phyloP scores from a whole-genome alignment of 164 flowering plant genomes.

The Liriodendron chinense region DNA sequence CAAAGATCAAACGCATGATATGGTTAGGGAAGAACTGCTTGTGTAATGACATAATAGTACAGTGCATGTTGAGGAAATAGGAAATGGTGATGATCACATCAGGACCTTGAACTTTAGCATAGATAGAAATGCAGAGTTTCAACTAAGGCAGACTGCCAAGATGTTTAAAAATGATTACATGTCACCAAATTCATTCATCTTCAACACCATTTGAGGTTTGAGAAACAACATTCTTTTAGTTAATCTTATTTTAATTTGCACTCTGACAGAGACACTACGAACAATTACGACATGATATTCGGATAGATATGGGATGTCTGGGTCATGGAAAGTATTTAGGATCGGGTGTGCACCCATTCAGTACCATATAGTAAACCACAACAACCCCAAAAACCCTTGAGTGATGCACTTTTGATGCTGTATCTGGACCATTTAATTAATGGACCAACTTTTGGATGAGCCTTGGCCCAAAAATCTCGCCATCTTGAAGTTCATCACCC shows the following conservation, averaged over 20 bases:
- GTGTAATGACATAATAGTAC: background rate
- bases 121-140: no score
- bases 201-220: no score
- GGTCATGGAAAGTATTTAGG: no score
- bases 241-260: no score
- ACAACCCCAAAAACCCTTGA: background rate
- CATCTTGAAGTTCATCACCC: background rate
- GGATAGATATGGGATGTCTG: background rate
- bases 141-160: no score
- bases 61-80: background rate
- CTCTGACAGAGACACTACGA: background rate
- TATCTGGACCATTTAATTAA: background rate
- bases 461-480: background rate
- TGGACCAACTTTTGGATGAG: background rate
- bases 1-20: background rate
- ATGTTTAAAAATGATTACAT: no score
- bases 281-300: background rate
- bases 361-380: no score
- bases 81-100: background rate
- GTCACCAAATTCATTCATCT: no score
- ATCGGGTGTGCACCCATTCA: no score
- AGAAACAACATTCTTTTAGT: background rate
- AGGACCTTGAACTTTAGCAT: no score
- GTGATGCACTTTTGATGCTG: background rate
- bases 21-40: background rate